Evolutionary conservation across 805 yeast genomes (phyloP).

Genomic region (Sungouiella thailandica): DNA sequence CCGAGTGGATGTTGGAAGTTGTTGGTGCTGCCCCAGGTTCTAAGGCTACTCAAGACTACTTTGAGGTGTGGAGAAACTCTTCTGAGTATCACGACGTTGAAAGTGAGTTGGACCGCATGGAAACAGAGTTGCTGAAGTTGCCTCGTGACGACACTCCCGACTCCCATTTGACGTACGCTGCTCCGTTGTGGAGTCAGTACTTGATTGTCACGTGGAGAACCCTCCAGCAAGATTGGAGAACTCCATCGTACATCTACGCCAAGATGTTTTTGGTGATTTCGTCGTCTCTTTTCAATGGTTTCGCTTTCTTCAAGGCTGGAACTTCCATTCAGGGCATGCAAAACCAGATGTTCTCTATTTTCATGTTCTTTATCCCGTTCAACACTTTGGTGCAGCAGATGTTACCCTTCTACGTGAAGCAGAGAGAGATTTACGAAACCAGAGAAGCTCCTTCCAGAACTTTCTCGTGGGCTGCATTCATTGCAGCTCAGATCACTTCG

Average conservation of each 20-base stretch:
- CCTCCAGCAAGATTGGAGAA: conserved; percentile 50
- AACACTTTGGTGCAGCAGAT: conserved; percentile 37
- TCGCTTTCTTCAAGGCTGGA: conserved; percentile 63
- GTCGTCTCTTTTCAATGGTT: conserved; percentile 63
- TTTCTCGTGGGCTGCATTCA: conserved; percentile 39
- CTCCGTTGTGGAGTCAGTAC: conserved; percentile 13
- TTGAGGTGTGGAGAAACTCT: conserved; percentile 75
- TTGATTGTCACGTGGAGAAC: conserved; percentile 14
- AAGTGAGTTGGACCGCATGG: conserved; percentile 60
- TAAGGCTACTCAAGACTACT: conserved; percentile 65
- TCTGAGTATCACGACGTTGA: conserved; percentile 54
- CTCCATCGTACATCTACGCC: conserved; percentile 57
- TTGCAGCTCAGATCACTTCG: conserved; percentile 35
- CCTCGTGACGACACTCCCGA: conserved; percentile 15
- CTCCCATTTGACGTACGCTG: conserved; percentile 19
- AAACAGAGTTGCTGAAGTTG: conserved; percentile 39
- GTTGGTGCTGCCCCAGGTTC: conserved; percentile 83
- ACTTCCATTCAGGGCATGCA: conserved; percentile 57
- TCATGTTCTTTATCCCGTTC: conserved; percentile 39
- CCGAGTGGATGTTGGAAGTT: conserved; percentile 77
- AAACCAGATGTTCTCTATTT: conserved; percentile 56
- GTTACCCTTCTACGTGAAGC: conserved; percentile 39
- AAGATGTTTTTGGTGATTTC: conserved; percentile 52
- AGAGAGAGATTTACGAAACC: conserved; percentile 43
- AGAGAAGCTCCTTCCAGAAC: conserved; percentile 43